Conservation (phyloP, 352 stramenopile genomes). For the Phytophthora pini region DNA sequence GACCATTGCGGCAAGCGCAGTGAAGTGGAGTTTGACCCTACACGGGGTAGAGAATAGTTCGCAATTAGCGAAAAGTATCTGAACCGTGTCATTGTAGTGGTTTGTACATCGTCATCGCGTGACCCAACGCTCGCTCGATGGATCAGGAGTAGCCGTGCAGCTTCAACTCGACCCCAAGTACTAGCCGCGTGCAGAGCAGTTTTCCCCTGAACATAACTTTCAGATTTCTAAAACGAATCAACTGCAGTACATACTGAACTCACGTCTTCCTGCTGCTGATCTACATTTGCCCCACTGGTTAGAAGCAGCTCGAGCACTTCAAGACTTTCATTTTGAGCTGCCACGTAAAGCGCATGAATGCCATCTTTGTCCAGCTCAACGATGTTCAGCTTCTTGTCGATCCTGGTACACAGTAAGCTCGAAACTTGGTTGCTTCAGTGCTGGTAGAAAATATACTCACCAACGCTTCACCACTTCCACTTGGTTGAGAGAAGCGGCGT, state of each 20-base stretch:
- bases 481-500: conserved; percentile 74
- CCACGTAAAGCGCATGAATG: conserved; percentile 52
- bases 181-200: conserved; percentile 61
- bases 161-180: conserved; percentile 57
- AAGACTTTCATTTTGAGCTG: conserved; percentile 68
- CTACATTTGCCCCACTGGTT: conserved; percentile 44
- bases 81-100: not conserved
- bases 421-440: not conserved
- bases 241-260: not conserved
- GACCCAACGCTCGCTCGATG: conserved; percentile 36
- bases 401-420: conserved; percentile 37
- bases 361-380: conserved; percentile 60
- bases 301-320: conserved; percentile 64
- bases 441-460: conserved; percentile 13
- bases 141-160: conserved; percentile 47
- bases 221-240: not conserved
- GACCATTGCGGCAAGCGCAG: conserved; percentile 63
- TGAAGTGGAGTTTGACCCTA: conserved; percentile 65
- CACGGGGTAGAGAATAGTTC: not conserved
- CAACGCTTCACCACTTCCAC: conserved; percentile 64
- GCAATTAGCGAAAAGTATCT: not conserved
- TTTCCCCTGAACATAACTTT: conserved; percentile 40
- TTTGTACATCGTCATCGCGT: conserved; percentile 49
- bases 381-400: conserved; percentile 51
- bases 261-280: conserved; percentile 53